These are phyloP conservation scores for Lasiosphaeria miniovina DNA, from an alignment of 495 filamentous ascomycete genomes.

Conservation along the genomic window DNA sequence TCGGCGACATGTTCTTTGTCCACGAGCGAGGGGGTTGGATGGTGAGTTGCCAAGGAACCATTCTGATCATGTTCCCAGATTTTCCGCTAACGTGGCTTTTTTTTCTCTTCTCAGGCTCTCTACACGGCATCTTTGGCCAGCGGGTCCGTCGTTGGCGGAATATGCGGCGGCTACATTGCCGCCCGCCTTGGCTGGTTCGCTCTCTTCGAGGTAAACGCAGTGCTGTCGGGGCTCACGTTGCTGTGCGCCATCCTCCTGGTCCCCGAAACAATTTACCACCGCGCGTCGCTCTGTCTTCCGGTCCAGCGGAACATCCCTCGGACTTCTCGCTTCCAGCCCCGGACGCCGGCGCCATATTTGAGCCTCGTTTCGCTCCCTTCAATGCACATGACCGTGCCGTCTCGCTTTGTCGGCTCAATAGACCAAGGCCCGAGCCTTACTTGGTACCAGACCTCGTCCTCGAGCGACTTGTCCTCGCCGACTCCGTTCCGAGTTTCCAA, in stretches of 20 bases:
- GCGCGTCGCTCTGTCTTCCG: conserved; percentile 17
- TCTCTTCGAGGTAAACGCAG: conserved; percentile 46
- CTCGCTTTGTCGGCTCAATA: conserved; percentile 19
- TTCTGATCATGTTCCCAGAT: neutral
- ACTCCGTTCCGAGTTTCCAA: conserved; percentile 9
- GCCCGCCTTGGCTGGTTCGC: conserved; percentile 39
- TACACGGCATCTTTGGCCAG: conserved; percentile 52
- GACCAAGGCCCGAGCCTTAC: conserved; percentile 11
- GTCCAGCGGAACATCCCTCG: conserved; percentile 19
- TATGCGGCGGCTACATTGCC: conserved; percentile 50
- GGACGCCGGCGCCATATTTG: conserved; percentile 17
- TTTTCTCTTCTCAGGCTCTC: conserved; percentile 34
- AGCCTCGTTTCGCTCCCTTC: conserved; percentile 25
- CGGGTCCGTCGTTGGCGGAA: conserved; percentile 47
- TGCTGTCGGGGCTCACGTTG: conserved; percentile 27
- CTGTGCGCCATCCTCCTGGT: conserved; percentile 45
- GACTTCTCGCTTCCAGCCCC: conserved; percentile 14
- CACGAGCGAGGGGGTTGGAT: conserved; percentile 50
- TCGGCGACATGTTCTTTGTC: conserved; percentile 53
- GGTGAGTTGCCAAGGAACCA: conserved; percentile 21
- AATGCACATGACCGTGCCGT: conserved; percentile 26
- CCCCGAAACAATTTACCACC: conserved; percentile 55
- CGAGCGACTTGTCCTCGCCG: conserved; percentile 6
- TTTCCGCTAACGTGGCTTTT: neutral
- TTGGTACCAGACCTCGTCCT: conserved; percentile 20